Base-by-base conservation (phyloP, 768 basidiomycete genomes). In the Polyporus arcularius region DNA sequence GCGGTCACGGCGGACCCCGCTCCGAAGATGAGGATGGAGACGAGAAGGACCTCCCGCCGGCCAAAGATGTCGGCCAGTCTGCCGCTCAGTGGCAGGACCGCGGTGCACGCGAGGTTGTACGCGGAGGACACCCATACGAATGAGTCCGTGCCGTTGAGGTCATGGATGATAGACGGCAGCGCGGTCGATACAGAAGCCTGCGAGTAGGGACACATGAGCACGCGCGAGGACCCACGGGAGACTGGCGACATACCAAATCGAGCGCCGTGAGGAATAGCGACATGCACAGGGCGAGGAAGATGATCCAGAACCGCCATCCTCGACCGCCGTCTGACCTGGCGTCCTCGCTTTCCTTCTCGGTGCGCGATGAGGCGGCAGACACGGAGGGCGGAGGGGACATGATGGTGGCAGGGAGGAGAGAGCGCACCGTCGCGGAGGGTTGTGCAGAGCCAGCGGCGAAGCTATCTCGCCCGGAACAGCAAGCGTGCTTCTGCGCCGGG, bases 1-100 rank as follows among this genome's bases (percentile, higher is more conserved):
- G 76, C 81, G 16, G 71, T 72, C 4, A 81, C 35, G 0, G 76
- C 78, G 18, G 73, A 74, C 0, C 81, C 80, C 21, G 77, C 35
- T 0, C 76, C 75, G 57, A 79, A 79, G 31, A 75, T 59, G 3
- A 68, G 21, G 21, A 78, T 64, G 28, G 70, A 64, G 4, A 59
- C 66, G 16, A 77, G 60, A 41, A 78, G 63, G 43, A 72, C 63
- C 9, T 70, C 71, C 15, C 65, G 66, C 2, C 78, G 68, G 0
- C 78, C 78, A 55, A 79, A 76, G 6, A 75, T 71, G 26, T 75
- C 62, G 2, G 74, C 72, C 26, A 76, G 57, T 11, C 71, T 63
- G 1, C 74, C 75, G 45, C 68, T 72, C 58, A 73, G 65, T 5
- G 76, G 76, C 1, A 76, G 68, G 45, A 77, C 58, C 0, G 75